A percentile compares a stretch with the other conserved stretches of the same genome.
Evolutionary conservation across 2,329 filamentous ascomycete species (phyloP).

Genomic region (Xenosphaeropsis pyriputrescens): DNA sequence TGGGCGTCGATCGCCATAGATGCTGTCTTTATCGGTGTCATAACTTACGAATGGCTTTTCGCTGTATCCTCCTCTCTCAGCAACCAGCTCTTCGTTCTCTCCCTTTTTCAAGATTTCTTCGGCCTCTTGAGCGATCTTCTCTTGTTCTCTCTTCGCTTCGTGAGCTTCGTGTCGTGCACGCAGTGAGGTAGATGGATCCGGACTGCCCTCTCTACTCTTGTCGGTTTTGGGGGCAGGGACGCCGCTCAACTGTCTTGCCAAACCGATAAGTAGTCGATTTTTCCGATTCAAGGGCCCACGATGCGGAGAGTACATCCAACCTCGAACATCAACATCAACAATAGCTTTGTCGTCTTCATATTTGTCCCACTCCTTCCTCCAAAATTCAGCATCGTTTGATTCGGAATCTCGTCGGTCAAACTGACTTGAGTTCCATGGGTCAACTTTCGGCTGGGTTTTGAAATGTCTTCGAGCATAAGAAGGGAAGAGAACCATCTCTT

Average conservation of each 20-base stretch:
- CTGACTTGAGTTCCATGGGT: conserved; percentile 15
- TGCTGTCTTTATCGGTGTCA: conserved; percentile 22
- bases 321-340: conserved; percentile 86
- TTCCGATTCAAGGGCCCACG: conserved; percentile 72
- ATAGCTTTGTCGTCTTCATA: conserved; percentile 72
- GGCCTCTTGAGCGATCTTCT: conserved; percentile 60
- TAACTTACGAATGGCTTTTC: conserved; percentile 35
- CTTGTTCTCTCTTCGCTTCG: conserved; percentile 38
- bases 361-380: conserved; percentile 64
- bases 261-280: conserved; percentile 72
- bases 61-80: conserved; percentile 59
- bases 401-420: conserved; percentile 19
- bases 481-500: conserved; percentile 91
- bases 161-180: conserved; percentile 22
- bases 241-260: conserved; percentile 78
- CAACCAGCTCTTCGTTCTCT: conserved; percentile 54
- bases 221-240: conserved; percentile 49
- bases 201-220: conserved; percentile 14
- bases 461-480: conserved; percentile 59
- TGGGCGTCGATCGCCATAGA: conserved; percentile 10
- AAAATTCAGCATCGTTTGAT: conserved; percentile 55
- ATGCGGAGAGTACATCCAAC: conserved; percentile 88
- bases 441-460: conserved; percentile 14
- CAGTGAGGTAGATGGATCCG: conserved; percentile 11
- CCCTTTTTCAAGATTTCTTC: conserved; percentile 62